Conservation (phyloP, 176 grass and related monocot species). For the Cenchrus americanus region DNA sequence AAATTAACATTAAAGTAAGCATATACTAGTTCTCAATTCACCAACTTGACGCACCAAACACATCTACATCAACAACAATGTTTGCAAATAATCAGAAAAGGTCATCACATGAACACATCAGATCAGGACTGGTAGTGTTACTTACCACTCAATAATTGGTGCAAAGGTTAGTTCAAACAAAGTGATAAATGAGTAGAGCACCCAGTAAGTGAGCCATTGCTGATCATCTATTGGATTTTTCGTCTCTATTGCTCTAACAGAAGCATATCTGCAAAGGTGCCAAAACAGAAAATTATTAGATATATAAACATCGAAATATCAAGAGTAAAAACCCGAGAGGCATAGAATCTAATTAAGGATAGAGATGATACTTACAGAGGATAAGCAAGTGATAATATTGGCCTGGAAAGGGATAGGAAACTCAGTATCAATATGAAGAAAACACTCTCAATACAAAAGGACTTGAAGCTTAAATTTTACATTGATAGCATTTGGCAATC, state of each 20-base stretch:
- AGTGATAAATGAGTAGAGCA: conserved; percentile 95
- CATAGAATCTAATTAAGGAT: neutral
- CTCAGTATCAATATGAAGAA: neutral
- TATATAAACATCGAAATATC: conserved; percentile 24
- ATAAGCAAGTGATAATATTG: conserved; percentile 91
- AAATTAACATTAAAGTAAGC: conserved; percentile 28
- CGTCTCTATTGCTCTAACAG: conserved; percentile 95
- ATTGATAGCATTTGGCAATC: neutral
- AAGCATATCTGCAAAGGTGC: conserved; percentile 75
- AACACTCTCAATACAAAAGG: neutral
- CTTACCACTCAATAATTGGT: conserved; percentile 81
- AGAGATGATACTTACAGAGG: conserved; percentile 73
- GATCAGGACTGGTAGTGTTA: neutral
- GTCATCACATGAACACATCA: neutral
- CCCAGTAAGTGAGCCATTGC: conserved; percentile 99
- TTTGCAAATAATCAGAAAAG: conserved; percentile 7
- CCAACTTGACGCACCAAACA: conserved; percentile 11
- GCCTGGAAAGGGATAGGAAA: conserved; percentile 53
- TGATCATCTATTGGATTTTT: conserved; percentile 94
- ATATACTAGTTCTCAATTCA: neutral
- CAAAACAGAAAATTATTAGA: conserved; percentile 6
- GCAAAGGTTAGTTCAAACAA: conserved; percentile 96
- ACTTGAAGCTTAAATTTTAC: neutral
- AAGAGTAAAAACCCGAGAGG: neutral
- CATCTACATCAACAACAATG: neutral